Conservation (phyloP, 768 basidiomycete genomes). For the Trichaptum fuscoviolaceum region DNA sequence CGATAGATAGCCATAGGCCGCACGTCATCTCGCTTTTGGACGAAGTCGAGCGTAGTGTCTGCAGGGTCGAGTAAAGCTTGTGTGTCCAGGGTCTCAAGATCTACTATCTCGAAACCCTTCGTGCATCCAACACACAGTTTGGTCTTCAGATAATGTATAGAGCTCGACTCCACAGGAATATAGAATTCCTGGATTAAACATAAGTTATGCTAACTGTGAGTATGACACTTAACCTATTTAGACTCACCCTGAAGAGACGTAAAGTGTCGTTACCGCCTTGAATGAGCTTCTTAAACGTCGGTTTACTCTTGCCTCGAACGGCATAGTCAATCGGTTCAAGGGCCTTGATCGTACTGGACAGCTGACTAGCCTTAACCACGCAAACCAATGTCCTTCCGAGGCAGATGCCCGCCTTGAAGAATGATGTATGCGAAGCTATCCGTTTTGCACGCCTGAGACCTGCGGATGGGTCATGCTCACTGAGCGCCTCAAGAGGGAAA, state of each 20-base stretch:
- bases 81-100: constrained; percentile 94
- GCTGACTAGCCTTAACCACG: constrained; percentile 91
- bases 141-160: constrained; percentile 96
- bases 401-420: constrained; percentile 96
- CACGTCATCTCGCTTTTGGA: constrained; percentile 74
- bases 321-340: constrained; percentile 94
- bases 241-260: constrained; percentile 76
- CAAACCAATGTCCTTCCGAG: constrained; percentile 89
- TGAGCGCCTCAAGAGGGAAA: constrained; percentile 90
- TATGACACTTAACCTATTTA: not conserved
- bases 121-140: constrained; percentile 96
- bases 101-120: constrained; percentile 97
- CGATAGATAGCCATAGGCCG: constrained; percentile 96
- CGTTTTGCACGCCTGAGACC: constrained; percentile 92
- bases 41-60: constrained; percentile 89
- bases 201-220: constrained; percentile 2
- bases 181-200: constrained; percentile 78
- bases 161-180: constrained; percentile 94
- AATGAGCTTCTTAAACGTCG: constrained; percentile 90
- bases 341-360: constrained; percentile 96
- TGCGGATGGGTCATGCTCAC: constrained; percentile 83
- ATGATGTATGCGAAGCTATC: constrained; percentile 92
- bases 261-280: constrained; percentile 95
- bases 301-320: constrained; percentile 70
- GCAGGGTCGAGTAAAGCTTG: constrained; percentile 92